Evolutionary conservation across 768 basidiomycete species (phyloP).

Genomic region (Tricholoma matsutake): DNA sequence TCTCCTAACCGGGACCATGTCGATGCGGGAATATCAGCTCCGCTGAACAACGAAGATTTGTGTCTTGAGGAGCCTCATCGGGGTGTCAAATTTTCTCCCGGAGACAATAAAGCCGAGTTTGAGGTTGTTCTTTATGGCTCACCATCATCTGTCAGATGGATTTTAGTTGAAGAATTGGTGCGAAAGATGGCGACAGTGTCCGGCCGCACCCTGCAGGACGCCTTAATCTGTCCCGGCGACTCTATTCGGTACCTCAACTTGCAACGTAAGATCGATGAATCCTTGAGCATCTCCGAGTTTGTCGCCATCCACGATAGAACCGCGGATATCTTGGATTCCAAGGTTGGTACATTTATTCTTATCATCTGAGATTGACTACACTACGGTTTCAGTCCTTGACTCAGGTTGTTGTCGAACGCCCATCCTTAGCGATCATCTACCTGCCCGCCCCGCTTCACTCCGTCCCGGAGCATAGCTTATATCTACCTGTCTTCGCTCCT

Average conservation of each 20-base stretch:
- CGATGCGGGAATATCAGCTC: constrained; percentile 9
- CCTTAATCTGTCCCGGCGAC: constrained; percentile 21
- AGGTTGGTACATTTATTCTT: constrained; percentile 34
- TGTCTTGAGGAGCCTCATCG: constrained; percentile 35
- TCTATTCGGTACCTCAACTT: constrained; percentile 28
- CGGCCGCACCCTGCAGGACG: constrained; percentile 28
- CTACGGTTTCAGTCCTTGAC: constrained; percentile 39
- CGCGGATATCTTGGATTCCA: constrained; percentile 17
- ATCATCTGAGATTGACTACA: constrained; percentile 33
- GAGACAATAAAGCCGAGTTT: constrained; percentile 39
- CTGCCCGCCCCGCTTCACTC: constrained; percentile 47
- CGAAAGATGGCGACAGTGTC: constrained; percentile 48
- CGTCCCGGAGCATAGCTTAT: constrained; percentile 39
- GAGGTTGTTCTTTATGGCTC: constrained; percentile 68
- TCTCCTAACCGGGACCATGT: constrained; percentile 6
- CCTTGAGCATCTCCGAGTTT: constrained; percentile 24
- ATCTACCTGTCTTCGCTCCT: constrained; percentile 57
- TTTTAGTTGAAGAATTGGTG: constrained; percentile 55
- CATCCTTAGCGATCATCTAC: constrained; percentile 68
- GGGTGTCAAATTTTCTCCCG: constrained; percentile 20
- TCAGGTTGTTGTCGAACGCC: constrained; percentile 37
- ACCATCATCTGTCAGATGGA: constrained; percentile 57
- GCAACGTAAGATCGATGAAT: constrained; percentile 22
- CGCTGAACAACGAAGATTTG: constrained; percentile 31
- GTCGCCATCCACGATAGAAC: constrained; percentile 41